Conservation (phyloP, 2,329 filamentous ascomycete species). For the Ophiostoma ips region DNA sequence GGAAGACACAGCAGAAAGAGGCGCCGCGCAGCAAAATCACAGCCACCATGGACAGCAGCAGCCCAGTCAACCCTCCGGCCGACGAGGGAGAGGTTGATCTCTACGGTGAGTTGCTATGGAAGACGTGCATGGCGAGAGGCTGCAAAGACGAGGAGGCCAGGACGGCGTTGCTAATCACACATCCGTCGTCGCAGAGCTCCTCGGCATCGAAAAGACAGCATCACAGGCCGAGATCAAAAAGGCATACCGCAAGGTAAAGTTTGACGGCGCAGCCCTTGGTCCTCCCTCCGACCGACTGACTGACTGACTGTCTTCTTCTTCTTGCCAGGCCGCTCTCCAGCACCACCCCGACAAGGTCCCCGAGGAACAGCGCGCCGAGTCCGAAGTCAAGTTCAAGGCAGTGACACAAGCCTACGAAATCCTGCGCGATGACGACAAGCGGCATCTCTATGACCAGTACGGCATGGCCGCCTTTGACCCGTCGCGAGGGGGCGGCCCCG, state of each 20-base stretch:
- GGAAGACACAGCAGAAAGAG: not conserved
- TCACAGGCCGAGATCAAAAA: constrained; percentile 79
- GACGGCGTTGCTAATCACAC: not conserved
- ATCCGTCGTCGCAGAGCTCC: constrained; percentile 44
- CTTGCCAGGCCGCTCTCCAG: constrained; percentile 65
- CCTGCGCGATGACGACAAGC: constrained; percentile 87
- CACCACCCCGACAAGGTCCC: constrained; percentile 94
- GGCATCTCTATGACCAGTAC: constrained; percentile 79
- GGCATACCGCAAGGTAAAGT: constrained; percentile 78
- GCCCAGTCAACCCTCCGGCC: not conserved
- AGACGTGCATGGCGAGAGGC: no score
- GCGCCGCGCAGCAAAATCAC: no score
- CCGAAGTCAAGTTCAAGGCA: constrained; percentile 84
- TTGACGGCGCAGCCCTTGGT: not conserved
- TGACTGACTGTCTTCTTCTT: no score
- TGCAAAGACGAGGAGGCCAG: no score
- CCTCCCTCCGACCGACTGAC: no score
- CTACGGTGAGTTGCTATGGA: constrained; percentile 29
- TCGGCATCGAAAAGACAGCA: constrained; percentile 60
- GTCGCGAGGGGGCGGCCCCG: constrained; percentile 46
- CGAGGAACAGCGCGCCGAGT: constrained; percentile 68
- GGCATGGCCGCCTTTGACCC: constrained; percentile 94
- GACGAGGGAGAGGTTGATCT: constrained; percentile 40
- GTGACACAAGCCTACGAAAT: constrained; percentile 96
- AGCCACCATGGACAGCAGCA: not conserved